These are phyloP conservation scores for Pelargonium myrrhifolium DNA, from an alignment of 441 rosid genomes.

Conservation along the genomic window DNA sequence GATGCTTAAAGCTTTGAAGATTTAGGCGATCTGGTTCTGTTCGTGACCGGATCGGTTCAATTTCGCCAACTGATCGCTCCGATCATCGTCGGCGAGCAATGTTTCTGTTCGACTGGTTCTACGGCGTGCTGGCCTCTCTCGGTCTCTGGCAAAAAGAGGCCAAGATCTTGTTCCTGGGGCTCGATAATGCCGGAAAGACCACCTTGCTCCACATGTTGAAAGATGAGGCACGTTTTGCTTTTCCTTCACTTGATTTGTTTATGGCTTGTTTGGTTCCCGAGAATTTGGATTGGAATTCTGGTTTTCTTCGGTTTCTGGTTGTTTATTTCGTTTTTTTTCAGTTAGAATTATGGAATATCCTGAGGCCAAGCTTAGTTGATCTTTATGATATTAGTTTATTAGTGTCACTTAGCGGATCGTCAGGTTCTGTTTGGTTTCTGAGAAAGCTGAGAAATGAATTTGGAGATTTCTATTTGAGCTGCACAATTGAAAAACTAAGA, in stretches of 20 bases:
- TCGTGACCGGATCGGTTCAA: neutral
- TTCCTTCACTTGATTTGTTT: neutral
- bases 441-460: neutral
- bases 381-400: too few relatives aligned
- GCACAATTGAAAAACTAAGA: neutral
- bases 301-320: neutral
- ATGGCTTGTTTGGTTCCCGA: neutral
- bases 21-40: neutral
- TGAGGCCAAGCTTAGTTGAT: too few relatives aligned
- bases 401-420: neutral
- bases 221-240: conserved; percentile 50
- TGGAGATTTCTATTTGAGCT: neutral
- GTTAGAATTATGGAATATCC: neutral
- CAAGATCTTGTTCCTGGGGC: conserved; percentile 79
- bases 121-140: conserved; percentile 69
- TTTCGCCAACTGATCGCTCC: neutral
- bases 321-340: too few relatives aligned
- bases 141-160: conserved; percentile 91
- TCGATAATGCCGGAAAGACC: conserved; percentile 86
- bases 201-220: conserved; percentile 89
- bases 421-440: neutral
- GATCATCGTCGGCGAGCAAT: conserved; percentile 21
- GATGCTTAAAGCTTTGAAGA: neutral
- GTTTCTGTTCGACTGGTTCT: conserved; percentile 86
- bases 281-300: neutral